phyloP scores from a whole-genome alignment of 2,329 filamentous ascomycete species.

The Cladosporium sp. region DNA sequence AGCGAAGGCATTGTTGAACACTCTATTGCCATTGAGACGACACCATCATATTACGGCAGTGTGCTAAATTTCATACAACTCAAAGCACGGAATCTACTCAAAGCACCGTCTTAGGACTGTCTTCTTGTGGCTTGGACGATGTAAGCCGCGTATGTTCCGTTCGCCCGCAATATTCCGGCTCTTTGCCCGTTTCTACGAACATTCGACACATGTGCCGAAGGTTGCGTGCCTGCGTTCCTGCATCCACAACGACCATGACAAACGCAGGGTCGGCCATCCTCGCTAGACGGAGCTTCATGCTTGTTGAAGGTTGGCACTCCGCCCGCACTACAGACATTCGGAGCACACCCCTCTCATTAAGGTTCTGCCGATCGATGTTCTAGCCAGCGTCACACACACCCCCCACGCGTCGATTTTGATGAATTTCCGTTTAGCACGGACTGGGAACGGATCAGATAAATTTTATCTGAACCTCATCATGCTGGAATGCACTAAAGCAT shows the following conservation, averaged over 20 bases:
- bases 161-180: not conserved
- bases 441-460: conserved; percentile 17
- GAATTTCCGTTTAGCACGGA: conserved; percentile 5
- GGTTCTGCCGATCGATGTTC: conserved; percentile 12
- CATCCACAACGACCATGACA: conserved; percentile 5
- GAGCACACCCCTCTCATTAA: conserved; percentile 13
- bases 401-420: not conserved
- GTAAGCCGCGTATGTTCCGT: not conserved
- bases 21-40: too few relatives aligned
- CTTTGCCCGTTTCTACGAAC: not conserved
- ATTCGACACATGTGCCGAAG: not conserved
- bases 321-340: not conserved
- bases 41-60: not conserved
- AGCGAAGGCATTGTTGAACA: too few relatives aligned
- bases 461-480: conserved; percentile 16
- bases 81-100: not conserved
- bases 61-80: not conserved
- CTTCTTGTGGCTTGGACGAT: not conserved
- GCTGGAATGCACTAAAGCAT: not conserved
- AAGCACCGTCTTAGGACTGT: not conserved
- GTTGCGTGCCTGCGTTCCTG: not conserved
- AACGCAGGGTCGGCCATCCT: not conserved
- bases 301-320: conserved; percentile 1
- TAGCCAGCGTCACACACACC: not conserved
- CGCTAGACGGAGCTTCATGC: conserved; percentile 3